phyloP scores from a whole-genome alignment of 169 alveolate species.

The Plasmodium coatneyi region DNA sequence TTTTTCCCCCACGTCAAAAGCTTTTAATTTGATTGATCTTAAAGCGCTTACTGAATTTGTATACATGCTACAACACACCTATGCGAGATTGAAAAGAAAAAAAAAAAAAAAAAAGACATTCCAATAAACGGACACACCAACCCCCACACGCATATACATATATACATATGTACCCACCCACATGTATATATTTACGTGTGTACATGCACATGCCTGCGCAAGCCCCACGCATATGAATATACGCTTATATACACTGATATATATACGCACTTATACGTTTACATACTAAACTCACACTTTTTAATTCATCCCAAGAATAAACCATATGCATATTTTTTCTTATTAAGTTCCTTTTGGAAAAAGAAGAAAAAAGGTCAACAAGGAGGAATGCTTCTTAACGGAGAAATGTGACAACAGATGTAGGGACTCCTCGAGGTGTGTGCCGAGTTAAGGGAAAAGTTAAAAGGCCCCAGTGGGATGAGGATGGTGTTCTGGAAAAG shows the following conservation, averaged over 20 bases:
- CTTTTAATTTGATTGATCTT: slow-evolving; percentile 73
- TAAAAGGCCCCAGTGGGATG: neutral
- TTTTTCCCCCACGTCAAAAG: slow-evolving; percentile 5
- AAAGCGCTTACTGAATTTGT: slow-evolving; percentile 41
- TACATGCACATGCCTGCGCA: neutral
- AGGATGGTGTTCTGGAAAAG: neutral
- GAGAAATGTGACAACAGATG: neutral
- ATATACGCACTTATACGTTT: neutral
- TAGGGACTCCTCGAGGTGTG: neutral
- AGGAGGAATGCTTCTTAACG: neutral
- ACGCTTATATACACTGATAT: neutral
- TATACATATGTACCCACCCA: neutral
- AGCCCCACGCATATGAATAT: neutral
- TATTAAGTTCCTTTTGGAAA: neutral
- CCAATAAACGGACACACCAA: neutral
- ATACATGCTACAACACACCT: slow-evolving; percentile 6
- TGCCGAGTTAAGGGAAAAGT: neutral
- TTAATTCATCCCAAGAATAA: neutral
- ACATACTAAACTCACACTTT: neutral
- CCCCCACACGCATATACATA: neutral
- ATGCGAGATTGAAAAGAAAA: neutral
- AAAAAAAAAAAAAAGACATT: slow-evolving; percentile 7
- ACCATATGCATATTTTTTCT: neutral
- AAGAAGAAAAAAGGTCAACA: neutral
- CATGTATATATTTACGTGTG: neutral